Evolutionary conservation across 2,329 filamentous ascomycete genomes (phyloP).

Genomic region (Aspergillus tubingensis): DNA sequence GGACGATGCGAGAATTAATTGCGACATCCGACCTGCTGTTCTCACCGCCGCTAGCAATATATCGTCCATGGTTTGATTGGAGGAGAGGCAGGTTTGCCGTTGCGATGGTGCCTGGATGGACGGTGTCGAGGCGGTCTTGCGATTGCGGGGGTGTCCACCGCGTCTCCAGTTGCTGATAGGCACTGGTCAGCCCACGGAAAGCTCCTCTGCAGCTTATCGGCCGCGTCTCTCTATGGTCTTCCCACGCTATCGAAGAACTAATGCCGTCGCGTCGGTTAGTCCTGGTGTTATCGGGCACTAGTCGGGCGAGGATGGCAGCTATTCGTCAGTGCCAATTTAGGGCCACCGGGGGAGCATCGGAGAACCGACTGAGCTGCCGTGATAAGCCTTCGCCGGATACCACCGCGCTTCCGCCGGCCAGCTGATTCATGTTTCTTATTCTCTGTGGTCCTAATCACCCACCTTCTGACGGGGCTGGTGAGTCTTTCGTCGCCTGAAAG

Average conservation of each 20-base stretch:
- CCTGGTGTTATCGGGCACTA: neutral
- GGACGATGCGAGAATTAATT: conserved; percentile 4
- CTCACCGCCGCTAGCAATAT: neutral
- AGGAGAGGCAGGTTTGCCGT: neutral
- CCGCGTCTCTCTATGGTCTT: neutral
- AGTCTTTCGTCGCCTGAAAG: no score
- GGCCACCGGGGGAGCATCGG: neutral
- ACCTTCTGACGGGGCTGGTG: no score
- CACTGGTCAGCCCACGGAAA: neutral
- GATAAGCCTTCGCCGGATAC: neutral
- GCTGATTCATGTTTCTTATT: no score
- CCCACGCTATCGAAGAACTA: neutral
- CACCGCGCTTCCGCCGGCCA: no score
- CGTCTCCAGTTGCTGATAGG: neutral
- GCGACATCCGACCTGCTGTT: neutral
- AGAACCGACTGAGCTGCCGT: neutral
- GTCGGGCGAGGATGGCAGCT: neutral
- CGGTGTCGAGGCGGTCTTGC: neutral
- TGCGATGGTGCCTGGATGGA: neutral
- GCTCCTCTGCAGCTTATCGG: neutral
- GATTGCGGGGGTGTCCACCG: neutral
- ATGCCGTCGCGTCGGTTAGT: neutral
- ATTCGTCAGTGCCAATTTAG: neutral
- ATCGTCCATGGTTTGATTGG: neutral
- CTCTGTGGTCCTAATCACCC: no score